These are phyloP conservation scores for Agastache rugosa DNA, from an alignment of 257 asterid genomes.

Conservation along the genomic window DNA sequence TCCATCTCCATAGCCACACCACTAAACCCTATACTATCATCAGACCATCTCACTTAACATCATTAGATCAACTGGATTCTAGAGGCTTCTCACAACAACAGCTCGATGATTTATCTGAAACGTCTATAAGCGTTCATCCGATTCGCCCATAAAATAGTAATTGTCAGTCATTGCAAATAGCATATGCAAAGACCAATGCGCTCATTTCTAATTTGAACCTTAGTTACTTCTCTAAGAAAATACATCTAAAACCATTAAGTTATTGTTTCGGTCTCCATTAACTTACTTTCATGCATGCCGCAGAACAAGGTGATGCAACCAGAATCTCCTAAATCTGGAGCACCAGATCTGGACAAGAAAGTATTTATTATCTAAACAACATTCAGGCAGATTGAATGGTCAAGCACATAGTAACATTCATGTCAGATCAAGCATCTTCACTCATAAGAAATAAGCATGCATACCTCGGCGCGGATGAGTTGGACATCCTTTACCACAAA, in stretches of 20 bases:
- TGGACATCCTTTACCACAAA: conserved; percentile 84
- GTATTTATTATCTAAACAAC: conserved; percentile 15
- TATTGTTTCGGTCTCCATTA: not conserved
- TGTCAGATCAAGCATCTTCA: conserved; percentile 14
- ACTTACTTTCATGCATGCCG: not conserved
- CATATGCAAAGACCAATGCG: too few relatives aligned
- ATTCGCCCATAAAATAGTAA: too few relatives aligned
- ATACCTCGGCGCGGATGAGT: conserved; percentile 90
- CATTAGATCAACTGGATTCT: not conserved
- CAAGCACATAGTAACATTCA: conserved; percentile 1
- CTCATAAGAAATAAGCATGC: conserved; percentile 16
- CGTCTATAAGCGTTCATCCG: not conserved
- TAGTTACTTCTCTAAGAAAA: too few relatives aligned
- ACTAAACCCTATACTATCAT: not conserved
- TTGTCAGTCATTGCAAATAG: not conserved
- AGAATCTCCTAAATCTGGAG: conserved; percentile 3
- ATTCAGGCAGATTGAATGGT: not conserved
- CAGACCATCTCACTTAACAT: not conserved
- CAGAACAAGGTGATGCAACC: conserved; percentile 27
- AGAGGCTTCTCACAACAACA: not conserved
- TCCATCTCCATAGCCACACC: not conserved
- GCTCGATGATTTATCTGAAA: not conserved
- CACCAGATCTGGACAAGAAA: not conserved
- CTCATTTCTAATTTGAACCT: too few relatives aligned
- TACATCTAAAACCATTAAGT: not conserved